phyloP scores from a whole-genome alignment of 306 rosid genomes.

The Cicer bijugum region DNA sequence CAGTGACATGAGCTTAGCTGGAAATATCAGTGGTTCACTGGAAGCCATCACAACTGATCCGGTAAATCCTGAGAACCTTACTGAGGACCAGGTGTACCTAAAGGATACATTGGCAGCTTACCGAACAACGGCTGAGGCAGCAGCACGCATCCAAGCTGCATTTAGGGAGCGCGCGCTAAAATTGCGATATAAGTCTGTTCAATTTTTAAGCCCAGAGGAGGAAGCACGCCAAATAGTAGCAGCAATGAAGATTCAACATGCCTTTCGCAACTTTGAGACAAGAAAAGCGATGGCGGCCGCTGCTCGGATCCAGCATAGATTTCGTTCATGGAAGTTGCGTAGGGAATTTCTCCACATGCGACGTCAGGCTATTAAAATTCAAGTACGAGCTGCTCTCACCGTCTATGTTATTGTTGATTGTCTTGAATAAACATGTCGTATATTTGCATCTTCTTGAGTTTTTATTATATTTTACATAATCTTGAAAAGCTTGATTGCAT shows the following conservation, averaged over 20 bases:
- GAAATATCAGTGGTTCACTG: constrained; percentile 83
- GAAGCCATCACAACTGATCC: constrained; percentile 54
- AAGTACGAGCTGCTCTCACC: constrained; percentile 58
- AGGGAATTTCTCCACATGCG: constrained; percentile 74
- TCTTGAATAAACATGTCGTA: neutral
- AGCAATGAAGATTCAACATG: constrained; percentile 98
- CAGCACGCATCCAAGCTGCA: constrained; percentile 86
- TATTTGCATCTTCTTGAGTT: neutral
- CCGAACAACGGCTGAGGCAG: constrained; percentile 87
- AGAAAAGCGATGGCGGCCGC: constrained; percentile 69
- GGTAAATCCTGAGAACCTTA: constrained; percentile 58
- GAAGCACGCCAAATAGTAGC: constrained; percentile 87
- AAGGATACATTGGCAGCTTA: constrained; percentile 86
- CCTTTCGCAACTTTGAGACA: constrained; percentile 69
- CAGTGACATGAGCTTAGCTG: constrained; percentile 82
- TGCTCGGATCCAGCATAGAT: constrained; percentile 75
- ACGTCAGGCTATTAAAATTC: constrained; percentile 76
- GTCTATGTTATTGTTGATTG: constrained; percentile 29
- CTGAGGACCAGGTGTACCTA: constrained; percentile 72
- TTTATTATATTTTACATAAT: constrained; percentile 25
- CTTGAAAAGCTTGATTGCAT: constrained; percentile 40
- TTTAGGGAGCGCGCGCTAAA: constrained; percentile 76
- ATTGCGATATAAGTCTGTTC: constrained; percentile 51
- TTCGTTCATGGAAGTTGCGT: constrained; percentile 84
- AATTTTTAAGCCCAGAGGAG: constrained; percentile 57